Conservation (phyloP, 2,329 filamentous ascomycete species). For the Fusarium subtropicale region DNA sequence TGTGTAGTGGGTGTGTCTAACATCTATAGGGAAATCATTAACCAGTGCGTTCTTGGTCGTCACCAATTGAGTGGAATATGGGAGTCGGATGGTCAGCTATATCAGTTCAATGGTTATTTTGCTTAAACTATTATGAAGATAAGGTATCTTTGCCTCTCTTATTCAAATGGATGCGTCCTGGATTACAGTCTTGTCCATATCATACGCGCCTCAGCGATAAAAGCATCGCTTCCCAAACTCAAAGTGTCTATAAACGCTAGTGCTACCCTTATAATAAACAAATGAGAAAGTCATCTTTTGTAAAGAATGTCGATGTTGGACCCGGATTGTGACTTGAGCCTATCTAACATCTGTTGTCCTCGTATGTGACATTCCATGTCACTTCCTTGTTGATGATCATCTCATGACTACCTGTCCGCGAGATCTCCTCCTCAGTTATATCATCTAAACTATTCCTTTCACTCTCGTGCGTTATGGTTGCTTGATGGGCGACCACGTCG, state of each 20-base stretch:
- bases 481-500: not conserved
- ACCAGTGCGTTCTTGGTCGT: slow-evolving; percentile 14
- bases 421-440: not conserved
- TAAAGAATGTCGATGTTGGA: not conserved
- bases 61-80: slow-evolving; percentile 15
- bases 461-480: not conserved
- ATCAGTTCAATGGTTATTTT: slow-evolving; percentile 4
- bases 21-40: slow-evolving; percentile 22
- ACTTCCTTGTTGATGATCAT: not conserved
- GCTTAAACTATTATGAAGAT: too few relatives aligned
- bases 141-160: too few relatives aligned
- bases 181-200: not conserved
- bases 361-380: not conserved
- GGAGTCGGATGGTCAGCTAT: slow-evolving; percentile 17
- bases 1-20: not conserved
- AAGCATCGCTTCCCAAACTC: not conserved
- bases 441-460: not conserved
- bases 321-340: not conserved
- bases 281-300: too few relatives aligned
- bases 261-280: not conserved
- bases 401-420: not conserved
- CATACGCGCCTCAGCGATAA: not conserved
- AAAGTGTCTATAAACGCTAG: not conserved
- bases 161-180: too few relatives aligned
- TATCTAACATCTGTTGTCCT: not conserved